Conservation (phyloP, 495 filamentous ascomycete species). For the Neurospora sp. region DNA sequence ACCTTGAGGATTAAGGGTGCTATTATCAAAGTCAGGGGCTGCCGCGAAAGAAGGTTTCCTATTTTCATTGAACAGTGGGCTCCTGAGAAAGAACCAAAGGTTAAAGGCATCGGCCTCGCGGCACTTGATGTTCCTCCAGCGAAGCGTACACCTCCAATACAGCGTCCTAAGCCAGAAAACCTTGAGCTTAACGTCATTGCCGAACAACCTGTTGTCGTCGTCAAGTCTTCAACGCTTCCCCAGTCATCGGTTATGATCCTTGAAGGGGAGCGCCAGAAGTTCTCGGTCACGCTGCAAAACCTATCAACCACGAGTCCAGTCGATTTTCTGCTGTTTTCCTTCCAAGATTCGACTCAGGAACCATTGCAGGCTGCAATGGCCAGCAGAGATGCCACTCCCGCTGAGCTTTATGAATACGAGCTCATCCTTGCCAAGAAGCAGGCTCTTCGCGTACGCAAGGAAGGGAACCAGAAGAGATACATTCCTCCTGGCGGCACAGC, state of each 20-base stretch:
- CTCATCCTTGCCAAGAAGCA: slow-evolving; percentile 65
- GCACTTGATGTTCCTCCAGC: slow-evolving; percentile 40
- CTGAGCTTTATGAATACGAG: slow-evolving; percentile 78
- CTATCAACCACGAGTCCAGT: slow-evolving; percentile 57
- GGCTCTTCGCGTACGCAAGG: slow-evolving; percentile 54
- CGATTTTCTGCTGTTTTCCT: slow-evolving; percentile 79
- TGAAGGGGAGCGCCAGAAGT: slow-evolving; percentile 71
- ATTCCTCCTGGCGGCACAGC: slow-evolving; percentile 61
- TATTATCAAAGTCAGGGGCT: slow-evolving; percentile 67
- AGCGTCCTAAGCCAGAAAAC: slow-evolving; percentile 34
- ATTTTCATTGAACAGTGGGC: slow-evolving; percentile 72
- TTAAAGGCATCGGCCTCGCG: slow-evolving; percentile 60
- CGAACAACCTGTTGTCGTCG: slow-evolving; percentile 62
- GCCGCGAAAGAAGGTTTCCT: slow-evolving; percentile 69
- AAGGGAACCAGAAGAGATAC: slow-evolving; percentile 40
- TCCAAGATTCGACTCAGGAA: slow-evolving; percentile 76
- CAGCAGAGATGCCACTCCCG: slow-evolving; percentile 63
- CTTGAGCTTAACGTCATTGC: slow-evolving; percentile 62
- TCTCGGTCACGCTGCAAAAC: slow-evolving; percentile 75
- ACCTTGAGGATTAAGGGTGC: slow-evolving; percentile 68
- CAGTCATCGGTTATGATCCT: slow-evolving; percentile 87
- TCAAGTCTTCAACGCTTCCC: slow-evolving; percentile 66
- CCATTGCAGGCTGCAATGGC: slow-evolving; percentile 63
- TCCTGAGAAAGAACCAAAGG: slow-evolving; percentile 58
- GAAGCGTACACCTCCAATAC: slow-evolving; percentile 20